These are phyloP conservation scores for Pholiota adiposa DNA, from an alignment of 1,284 basidiomycete species.

Conservation along the genomic window DNA sequence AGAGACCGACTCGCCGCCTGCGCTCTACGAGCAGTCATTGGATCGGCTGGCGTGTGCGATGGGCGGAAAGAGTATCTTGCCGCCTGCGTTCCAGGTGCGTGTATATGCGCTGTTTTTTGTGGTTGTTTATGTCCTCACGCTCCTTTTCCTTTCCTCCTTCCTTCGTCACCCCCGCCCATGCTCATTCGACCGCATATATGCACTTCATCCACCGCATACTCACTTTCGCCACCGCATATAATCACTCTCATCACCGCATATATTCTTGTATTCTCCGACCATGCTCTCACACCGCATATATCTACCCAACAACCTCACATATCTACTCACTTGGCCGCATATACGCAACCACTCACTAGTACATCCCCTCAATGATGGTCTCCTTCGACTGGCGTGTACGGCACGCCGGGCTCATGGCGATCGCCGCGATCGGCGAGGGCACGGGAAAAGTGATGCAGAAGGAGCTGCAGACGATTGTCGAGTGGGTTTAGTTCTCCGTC, in stretches of 20 bases:
- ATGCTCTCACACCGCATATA: no score
- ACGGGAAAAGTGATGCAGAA: slow-evolving; percentile 77
- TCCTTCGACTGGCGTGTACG: slow-evolving; percentile 81
- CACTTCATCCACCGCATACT: no score
- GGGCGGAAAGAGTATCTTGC: slow-evolving; percentile 72
- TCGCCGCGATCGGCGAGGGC: slow-evolving; percentile 79
- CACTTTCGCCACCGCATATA: no score
- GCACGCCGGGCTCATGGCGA: slow-evolving; percentile 82
- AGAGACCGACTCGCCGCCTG: slow-evolving; percentile 72
- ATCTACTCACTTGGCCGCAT: not conserved
- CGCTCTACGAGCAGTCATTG: slow-evolving; percentile 78
- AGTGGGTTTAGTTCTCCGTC: slow-evolving; percentile 50
- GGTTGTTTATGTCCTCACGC: not conserved
- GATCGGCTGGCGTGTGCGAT: slow-evolving; percentile 78
- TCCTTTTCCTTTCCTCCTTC: not conserved
- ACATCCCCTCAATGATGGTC: slow-evolving; percentile 79
- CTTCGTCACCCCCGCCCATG: no score
- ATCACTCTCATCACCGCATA: no score
- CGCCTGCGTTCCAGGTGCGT: slow-evolving; percentile 69
- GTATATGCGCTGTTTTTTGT: not conserved
- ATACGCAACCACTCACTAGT: slow-evolving; percentile 30
- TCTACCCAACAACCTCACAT: no score
- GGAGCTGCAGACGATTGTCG: slow-evolving; percentile 77
- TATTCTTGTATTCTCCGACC: no score
- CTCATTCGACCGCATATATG: no score